Evolutionary conservation across 1,284 basidiomycete genomes (phyloP).

Genomic region (Sanghuangporus weigelae): DNA sequence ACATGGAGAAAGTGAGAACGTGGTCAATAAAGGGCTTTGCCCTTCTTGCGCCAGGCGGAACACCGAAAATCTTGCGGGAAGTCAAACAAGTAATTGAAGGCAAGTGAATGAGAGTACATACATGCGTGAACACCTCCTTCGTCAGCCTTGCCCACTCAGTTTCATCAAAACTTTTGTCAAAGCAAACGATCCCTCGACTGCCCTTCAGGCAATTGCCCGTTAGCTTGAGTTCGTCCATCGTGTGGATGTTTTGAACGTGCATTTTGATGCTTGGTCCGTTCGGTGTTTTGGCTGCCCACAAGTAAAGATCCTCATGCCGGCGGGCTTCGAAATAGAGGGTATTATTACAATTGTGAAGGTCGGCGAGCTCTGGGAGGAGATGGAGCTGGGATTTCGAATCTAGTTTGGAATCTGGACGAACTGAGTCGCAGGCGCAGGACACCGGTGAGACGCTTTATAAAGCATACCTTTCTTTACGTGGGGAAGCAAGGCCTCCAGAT

Average conservation of each 20-base stretch:
- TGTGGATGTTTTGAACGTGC: slow-evolving; percentile 98
- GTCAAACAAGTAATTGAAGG: slow-evolving; percentile 12
- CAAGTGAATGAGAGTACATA: slow-evolving; percentile 39
- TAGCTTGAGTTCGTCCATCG: slow-evolving; percentile 99
- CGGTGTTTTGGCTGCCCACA: slow-evolving; percentile 96
- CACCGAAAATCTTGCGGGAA: slow-evolving; percentile 79
- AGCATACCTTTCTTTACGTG: slow-evolving; percentile 92
- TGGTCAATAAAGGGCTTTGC: slow-evolving; percentile 99
- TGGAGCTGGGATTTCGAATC: slow-evolving; percentile 96
- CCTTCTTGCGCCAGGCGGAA: slow-evolving; percentile 83
- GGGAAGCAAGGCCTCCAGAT: slow-evolving; percentile 86
- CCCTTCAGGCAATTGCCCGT: slow-evolving; percentile 99
- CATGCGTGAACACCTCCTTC: slow-evolving; percentile 96
- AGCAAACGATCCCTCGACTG: slow-evolving; percentile 86
- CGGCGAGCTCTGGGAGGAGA: slow-evolving; percentile 94
- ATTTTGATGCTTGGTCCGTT: slow-evolving; percentile 97
- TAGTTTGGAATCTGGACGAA: slow-evolving; percentile 81
- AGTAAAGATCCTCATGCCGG: slow-evolving; percentile 91
- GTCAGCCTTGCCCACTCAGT: slow-evolving; percentile 85
- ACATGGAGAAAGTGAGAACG: slow-evolving; percentile 91
- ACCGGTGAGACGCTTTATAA: background rate
- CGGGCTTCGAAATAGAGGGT: slow-evolving; percentile 97
- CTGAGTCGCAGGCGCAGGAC: background rate
- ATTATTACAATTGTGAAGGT: slow-evolving; percentile 98
- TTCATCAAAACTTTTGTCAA: slow-evolving; percentile 89